These are phyloP conservation scores for Lactarius sp. DNA, from an alignment of 768 basidiomycete species.

Conservation along the genomic window DNA sequence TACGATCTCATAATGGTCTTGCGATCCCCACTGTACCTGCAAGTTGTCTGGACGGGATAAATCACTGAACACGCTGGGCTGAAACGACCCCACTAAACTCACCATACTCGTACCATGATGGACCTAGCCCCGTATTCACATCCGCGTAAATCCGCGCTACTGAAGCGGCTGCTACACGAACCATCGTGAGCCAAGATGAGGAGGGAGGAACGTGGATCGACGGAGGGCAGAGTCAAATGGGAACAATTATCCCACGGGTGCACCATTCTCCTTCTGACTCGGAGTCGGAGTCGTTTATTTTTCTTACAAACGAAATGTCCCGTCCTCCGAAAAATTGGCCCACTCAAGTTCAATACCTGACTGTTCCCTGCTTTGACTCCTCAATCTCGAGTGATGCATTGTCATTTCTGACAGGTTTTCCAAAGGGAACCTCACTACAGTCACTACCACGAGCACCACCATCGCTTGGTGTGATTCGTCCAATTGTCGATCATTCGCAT, in stretches of 20 bases:
- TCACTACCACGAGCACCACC: conserved; percentile 19
- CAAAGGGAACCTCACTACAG: conserved; percentile 7
- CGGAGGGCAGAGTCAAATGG: conserved; percentile 10
- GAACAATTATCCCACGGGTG: conserved; percentile 11
- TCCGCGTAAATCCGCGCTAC: conserved; percentile 84
- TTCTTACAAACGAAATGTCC: neutral
- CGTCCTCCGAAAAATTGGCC: conserved; percentile 46
- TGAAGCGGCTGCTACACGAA: conserved; percentile 67
- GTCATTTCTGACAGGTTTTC: conserved; percentile 22
- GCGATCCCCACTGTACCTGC: conserved; percentile 95
- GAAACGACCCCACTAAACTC: conserved; percentile 26
- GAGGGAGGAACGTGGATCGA: conserved; percentile 10
- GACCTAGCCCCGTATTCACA: conserved; percentile 82
- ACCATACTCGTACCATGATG: conserved; percentile 97
- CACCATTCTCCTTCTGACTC: conserved; percentile 29
- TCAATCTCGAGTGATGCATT: conserved; percentile 47
- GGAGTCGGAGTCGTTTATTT: conserved; percentile 24
- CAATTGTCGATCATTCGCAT: conserved; percentile 52
- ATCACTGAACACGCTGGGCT: neutral
- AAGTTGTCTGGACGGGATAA: conserved; percentile 65
- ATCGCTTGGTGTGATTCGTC: conserved; percentile 49
- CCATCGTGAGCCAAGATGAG: conserved; percentile 42
- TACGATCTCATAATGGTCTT: conserved; percentile 98
- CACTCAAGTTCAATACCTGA: conserved; percentile 48
- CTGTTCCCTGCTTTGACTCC: conserved; percentile 47